phyloP scores from a whole-genome alignment of 2,329 filamentous ascomycete genomes.

The Leptographium galeiforme region DNA sequence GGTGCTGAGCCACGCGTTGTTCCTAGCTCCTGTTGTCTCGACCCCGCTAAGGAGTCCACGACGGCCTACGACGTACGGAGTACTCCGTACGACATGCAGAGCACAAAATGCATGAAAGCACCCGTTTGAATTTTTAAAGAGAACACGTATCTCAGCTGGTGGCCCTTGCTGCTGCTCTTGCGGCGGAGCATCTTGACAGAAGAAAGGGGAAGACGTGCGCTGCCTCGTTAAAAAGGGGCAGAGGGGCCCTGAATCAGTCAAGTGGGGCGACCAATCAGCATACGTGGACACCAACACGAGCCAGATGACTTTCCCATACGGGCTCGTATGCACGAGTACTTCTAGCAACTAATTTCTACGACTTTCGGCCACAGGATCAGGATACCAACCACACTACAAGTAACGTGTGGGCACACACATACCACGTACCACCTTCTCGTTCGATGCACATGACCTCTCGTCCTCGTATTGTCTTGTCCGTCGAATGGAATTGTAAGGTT shows the following conservation, averaged over 20 bases:
- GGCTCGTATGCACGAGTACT: too few species aligned
- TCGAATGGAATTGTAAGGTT: neutral
- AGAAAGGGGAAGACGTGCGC: neutral
- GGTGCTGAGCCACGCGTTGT: neutral
- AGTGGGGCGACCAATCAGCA: slow-evolving; percentile 1
- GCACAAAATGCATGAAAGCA: too few species aligned
- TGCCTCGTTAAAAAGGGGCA: neutral
- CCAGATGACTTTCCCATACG: neutral
- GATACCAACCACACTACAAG: neutral
- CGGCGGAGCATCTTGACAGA: too few species aligned
- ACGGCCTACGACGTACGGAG: too few species aligned
- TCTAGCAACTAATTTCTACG: neutral
- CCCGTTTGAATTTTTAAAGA: too few species aligned
- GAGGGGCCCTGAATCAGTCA: neutral
- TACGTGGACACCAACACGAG: slow-evolving; percentile 2
- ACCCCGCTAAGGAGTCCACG: too few species aligned
- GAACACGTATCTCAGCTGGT: too few species aligned
- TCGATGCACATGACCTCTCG: neutral
- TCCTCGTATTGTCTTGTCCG: neutral
- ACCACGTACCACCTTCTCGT: neutral
- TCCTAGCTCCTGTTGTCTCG: too few species aligned
- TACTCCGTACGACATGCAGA: too few species aligned
- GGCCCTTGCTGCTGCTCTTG: too few species aligned
- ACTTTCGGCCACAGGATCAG: neutral
- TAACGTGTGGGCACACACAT: neutral